Percentiles rank a stretch among this genome's conserved stretches.
These are phyloP conservation scores for Breynia disticha DNA, from an alignment of 441 rosid species.

Conservation along the genomic window DNA sequence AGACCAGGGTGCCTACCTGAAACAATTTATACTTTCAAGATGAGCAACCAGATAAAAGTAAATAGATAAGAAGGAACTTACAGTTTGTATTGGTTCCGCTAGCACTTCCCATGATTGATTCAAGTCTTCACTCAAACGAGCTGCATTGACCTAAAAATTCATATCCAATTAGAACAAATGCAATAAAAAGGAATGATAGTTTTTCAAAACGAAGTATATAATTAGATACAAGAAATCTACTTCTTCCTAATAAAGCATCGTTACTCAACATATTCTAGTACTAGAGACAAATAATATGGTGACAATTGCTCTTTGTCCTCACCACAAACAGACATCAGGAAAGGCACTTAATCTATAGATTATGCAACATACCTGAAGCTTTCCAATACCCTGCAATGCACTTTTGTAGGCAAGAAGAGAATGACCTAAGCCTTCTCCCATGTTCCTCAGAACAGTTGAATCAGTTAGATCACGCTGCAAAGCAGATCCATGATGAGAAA, in stretches of 20 bases:
- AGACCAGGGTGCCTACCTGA: no score
- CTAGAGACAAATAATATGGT: neutral
- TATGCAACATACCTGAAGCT: slow-evolving; percentile 62
- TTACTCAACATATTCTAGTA: neutral
- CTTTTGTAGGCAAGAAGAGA: slow-evolving; percentile 92
- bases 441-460: slow-evolving; percentile 88
- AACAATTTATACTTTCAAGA: neutral
- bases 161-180: neutral
- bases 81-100: slow-evolving; percentile 90
- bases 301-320: neutral
- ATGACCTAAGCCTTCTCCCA: slow-evolving; percentile 89
- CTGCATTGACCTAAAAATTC: slow-evolving; percentile 54
- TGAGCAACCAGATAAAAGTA: neutral
- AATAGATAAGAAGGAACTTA: slow-evolving; percentile 20
- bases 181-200: neutral
- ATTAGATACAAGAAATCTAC: neutral
- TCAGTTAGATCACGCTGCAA: slow-evolving; percentile 90
- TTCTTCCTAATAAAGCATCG: neutral
- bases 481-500: slow-evolving; percentile 9
- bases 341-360: slow-evolving; percentile 3
- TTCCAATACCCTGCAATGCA: slow-evolving; percentile 64
- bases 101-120: slow-evolving; percentile 87
- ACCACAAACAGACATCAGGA: neutral
- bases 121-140: slow-evolving; percentile 65
- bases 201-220: neutral